Conservation (phyloP, 2,329 filamentous ascomycete species). For the Aspergillus sp. region DNA sequence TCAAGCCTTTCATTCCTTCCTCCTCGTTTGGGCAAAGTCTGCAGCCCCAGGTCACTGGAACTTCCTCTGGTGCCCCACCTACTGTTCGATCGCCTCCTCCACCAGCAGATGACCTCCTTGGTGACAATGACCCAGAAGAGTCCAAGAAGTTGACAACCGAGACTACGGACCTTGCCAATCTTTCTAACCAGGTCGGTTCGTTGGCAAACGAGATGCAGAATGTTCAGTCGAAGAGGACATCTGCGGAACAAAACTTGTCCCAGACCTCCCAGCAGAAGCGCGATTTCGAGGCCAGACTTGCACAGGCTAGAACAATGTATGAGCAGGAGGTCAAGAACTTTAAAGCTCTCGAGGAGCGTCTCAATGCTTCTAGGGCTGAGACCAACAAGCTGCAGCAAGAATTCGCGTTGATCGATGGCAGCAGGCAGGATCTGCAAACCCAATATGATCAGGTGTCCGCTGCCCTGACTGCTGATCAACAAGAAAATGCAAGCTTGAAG, state of each 20-base stretch:
- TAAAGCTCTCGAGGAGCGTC: constrained; percentile 76
- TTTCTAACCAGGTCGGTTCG: constrained; percentile 91
- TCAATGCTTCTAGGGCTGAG: constrained; percentile 70
- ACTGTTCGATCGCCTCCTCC: constrained; percentile 33
- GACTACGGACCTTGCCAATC: constrained; percentile 86
- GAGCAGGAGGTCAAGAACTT: constrained; percentile 90
- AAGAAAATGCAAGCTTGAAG: constrained; percentile 80
- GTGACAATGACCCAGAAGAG: constrained; percentile 81
- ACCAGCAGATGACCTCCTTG: constrained; percentile 77
- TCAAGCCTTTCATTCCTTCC: constrained; percentile 88
- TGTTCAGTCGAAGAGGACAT: constrained; percentile 74
- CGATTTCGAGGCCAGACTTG: constrained; percentile 83
- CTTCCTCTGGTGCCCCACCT: constrained; percentile 44
- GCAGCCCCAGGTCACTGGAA: constrained; percentile 63
- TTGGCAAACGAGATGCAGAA: constrained; percentile 92
- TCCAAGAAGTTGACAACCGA: constrained; percentile 85
- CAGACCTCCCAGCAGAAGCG: constrained; percentile 82
- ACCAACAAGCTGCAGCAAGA: constrained; percentile 81
- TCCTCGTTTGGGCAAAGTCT: constrained; percentile 87
- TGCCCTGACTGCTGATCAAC: constrained; percentile 78
- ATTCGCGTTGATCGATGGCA: constrained; percentile 75
- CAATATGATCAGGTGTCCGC: constrained; percentile 74
- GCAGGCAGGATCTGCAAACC: constrained; percentile 71
- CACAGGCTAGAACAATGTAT: constrained; percentile 81
- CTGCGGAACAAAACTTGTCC: constrained; percentile 75